These are phyloP conservation scores for Capillidium heterosporum DNA, from an alignment of 371 early-diverging fungal genomes.

Conservation along the genomic window DNA sequence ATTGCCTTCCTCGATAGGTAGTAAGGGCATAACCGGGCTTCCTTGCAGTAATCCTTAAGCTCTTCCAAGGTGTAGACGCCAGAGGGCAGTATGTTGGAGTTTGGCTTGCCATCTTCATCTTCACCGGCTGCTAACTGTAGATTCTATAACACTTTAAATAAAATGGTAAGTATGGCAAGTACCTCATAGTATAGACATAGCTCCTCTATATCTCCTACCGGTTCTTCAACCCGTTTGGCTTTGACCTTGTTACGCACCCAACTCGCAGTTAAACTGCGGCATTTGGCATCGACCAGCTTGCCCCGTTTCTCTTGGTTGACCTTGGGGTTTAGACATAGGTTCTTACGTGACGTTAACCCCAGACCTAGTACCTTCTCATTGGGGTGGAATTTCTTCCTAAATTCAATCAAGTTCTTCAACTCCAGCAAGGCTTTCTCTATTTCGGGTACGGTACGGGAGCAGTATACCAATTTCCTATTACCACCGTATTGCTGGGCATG, in stretches of 20 bases:
- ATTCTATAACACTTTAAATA: neutral
- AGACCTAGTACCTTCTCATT: too few species aligned
- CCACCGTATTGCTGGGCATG: constrained; percentile 55
- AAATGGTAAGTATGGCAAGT: neutral
- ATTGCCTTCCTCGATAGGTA: constrained; percentile 80
- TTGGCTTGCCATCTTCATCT: constrained; percentile 37
- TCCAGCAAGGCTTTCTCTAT: constrained; percentile 98
- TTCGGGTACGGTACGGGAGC: constrained; percentile 97
- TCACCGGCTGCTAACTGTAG: neutral
- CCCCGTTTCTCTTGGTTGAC: constrained; percentile 74
- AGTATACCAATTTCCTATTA: constrained; percentile 91
- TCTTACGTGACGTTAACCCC: constrained; percentile 88
- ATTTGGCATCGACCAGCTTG: constrained; percentile 73
- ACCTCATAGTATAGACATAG: constrained; percentile 75
- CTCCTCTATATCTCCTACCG: constrained; percentile 23
- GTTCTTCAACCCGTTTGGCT: constrained; percentile 1
- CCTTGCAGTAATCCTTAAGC: constrained; percentile 54
- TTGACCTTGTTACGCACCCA: constrained; percentile 57
- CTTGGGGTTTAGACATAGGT: constrained; percentile 87
- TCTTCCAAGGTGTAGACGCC: constrained; percentile 97
- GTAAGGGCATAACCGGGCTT: constrained; percentile 85
- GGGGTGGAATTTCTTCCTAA: constrained; percentile 60
- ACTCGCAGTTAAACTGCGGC: constrained; percentile 80
- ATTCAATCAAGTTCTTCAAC: constrained; percentile 80
- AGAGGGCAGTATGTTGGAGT: constrained; percentile 53